phyloP scores from a whole-genome alignment of 2,329 filamentous ascomycete species.

The Aureobasidium vineae region DNA sequence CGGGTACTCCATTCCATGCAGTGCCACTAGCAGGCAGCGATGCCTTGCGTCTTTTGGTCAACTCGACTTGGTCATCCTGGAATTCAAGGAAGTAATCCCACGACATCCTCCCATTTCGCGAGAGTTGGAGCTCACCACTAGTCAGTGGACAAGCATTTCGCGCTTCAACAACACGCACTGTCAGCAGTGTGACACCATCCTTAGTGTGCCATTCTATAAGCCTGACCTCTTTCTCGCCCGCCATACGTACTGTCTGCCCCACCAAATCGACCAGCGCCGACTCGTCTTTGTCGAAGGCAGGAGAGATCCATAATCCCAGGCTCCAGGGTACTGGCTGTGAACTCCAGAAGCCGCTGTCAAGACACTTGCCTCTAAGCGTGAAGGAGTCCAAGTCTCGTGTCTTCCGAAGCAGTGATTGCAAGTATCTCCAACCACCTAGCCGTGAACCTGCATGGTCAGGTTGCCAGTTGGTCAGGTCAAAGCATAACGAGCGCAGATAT shows the following conservation, averaged over 20 bases:
- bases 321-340: constrained; percentile 20
- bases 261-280: constrained; percentile 21
- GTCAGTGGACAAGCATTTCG: background rate
- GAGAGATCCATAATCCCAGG: constrained; percentile 24
- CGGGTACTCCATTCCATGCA: background rate
- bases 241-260: background rate
- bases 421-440: constrained; percentile 24
- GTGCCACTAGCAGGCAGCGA: background rate
- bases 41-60: background rate
- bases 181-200: constrained; percentile 1
- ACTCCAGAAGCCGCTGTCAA: constrained; percentile 16
- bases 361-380: constrained; percentile 12
- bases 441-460: constrained; percentile 4
- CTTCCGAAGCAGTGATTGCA: constrained; percentile 12
- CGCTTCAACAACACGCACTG: background rate
- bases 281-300: constrained; percentile 20
- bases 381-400: constrained; percentile 20
- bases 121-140: background rate
- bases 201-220: constrained; percentile 9
- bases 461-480: constrained; percentile 25
- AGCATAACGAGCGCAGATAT: constrained; percentile 13
- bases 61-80: background rate
- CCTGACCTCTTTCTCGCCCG: background rate
- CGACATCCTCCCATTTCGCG: background rate
- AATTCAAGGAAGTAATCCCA: constrained; percentile 17